These are phyloP conservation scores for Quercus wislizeni DNA, from an alignment of 306 rosid genomes.

Conservation along the genomic window DNA sequence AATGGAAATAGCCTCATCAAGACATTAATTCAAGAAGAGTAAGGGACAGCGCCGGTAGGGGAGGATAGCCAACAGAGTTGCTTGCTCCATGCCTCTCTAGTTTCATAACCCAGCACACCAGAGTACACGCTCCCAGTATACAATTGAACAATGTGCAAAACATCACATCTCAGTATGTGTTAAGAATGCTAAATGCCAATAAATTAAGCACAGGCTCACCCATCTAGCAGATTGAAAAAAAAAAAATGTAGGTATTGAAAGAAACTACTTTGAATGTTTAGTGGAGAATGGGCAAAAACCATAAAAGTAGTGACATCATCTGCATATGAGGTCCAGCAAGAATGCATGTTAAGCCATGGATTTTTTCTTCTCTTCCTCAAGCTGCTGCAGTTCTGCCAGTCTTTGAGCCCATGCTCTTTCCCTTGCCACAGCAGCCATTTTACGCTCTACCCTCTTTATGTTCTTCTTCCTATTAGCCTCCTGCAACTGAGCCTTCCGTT, in stretches of 20 bases:
- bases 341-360: conserved; percentile 36
- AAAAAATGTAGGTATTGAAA: neutral
- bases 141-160: neutral
- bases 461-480: conserved; percentile 80
- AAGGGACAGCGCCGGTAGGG: too few relatives aligned
- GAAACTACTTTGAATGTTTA: neutral
- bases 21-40: too few relatives aligned
- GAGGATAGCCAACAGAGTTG: too few relatives aligned
- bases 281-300: conserved; percentile 8
- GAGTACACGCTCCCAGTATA: neutral
- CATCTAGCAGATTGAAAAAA: conserved; percentile 13
- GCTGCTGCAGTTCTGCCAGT: conserved; percentile 63
- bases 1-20: too few relatives aligned
- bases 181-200: neutral
- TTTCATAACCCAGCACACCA: too few relatives aligned
- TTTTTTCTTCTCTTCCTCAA: conserved; percentile 66
- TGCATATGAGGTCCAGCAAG: conserved; percentile 3
- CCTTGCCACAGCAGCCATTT: conserved; percentile 97
- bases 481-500: conserved; percentile 70
- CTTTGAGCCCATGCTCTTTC: conserved; percentile 72
- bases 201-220: conserved; percentile 4
- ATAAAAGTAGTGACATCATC: neutral
- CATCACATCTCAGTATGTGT: neutral
- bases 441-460: conserved; percentile 71
- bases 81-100: too few relatives aligned